Conservation (phyloP, 108 stramenopile genomes). For the Skeletonema grethae region DNA sequence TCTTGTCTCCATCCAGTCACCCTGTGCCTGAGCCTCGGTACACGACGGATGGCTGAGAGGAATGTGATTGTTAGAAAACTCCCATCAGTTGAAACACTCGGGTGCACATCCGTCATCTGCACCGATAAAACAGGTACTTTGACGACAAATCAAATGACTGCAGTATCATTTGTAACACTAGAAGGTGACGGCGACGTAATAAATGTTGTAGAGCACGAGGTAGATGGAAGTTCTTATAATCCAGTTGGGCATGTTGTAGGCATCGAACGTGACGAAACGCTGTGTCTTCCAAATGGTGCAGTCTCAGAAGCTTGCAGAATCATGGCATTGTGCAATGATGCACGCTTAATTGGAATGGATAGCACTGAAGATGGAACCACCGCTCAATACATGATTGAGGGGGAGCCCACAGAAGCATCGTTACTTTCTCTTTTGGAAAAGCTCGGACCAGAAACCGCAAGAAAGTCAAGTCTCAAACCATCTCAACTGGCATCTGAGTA, state of each 20-base stretch:
- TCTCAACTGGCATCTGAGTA: slow-evolving; percentile 63
- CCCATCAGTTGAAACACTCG: slow-evolving; percentile 96
- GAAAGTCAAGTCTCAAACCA: slow-evolving; percentile 25
- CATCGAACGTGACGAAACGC: slow-evolving; percentile 50
- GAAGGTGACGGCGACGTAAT: slow-evolving; percentile 29
- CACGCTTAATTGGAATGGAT: slow-evolving; percentile 64
- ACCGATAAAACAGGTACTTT: slow-evolving; percentile 94
- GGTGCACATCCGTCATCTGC: slow-evolving; percentile 91
- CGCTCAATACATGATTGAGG: slow-evolving; percentile 42
- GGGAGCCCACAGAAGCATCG: slow-evolving; percentile 98
- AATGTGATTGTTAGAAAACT: slow-evolving; percentile 86
- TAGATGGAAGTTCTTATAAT: slow-evolving; percentile 70
- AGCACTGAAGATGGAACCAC: not conserved
- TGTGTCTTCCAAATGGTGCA: slow-evolving; percentile 37
- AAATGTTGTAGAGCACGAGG: slow-evolving; percentile 55
- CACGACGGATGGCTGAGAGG: slow-evolving; percentile 86
- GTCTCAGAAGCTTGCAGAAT: slow-evolving; percentile 72
- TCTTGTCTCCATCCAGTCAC: slow-evolving; percentile 50
- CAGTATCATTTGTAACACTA: slow-evolving; percentile 57
- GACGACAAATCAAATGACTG: slow-evolving; percentile 98
- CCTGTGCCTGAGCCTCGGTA: slow-evolving; percentile 96
- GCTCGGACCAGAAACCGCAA: slow-evolving; percentile 46
- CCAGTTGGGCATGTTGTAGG: slow-evolving; percentile 68
- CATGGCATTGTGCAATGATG: slow-evolving; percentile 81
- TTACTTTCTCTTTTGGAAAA: slow-evolving; percentile 91